Conservation (phyloP, 371 early-diverging fungal genomes). For the Saksenaea vasiformis region DNA sequence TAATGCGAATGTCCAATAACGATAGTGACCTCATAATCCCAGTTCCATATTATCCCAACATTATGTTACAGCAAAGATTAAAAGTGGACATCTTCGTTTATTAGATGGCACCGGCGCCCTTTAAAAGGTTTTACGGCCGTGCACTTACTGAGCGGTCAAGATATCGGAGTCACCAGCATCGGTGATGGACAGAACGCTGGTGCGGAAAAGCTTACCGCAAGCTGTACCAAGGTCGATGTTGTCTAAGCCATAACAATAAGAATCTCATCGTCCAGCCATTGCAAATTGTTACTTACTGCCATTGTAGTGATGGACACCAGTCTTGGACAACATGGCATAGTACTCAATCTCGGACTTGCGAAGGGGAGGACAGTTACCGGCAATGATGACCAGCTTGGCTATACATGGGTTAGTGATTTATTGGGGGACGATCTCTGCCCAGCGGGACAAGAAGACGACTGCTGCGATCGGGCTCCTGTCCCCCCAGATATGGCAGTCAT, state of each 20-base stretch:
- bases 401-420: slow-evolving; percentile 17
- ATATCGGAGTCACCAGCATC: slow-evolving; percentile 93
- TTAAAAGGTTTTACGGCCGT: neutral
- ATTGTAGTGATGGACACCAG: slow-evolving; percentile 96
- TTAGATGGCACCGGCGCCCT: neutral
- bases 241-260: slow-evolving; percentile 37
- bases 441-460: slow-evolving; percentile 7
- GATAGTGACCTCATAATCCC: neutral
- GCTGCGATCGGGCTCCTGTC: slow-evolving; percentile 22
- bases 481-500: slow-evolving; percentile 10
- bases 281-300: slow-evolving; percentile 53
- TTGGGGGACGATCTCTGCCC: slow-evolving; percentile 37
- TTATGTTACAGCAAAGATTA: neutral
- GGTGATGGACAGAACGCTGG: slow-evolving; percentile 86
- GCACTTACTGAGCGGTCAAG: slow-evolving; percentile 40
- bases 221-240: slow-evolving; percentile 98
- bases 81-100: neutral
- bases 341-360: slow-evolving; percentile 99
- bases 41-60: neutral
- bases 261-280: neutral
- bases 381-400: slow-evolving; percentile 96
- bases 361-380: slow-evolving; percentile 97
- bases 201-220: slow-evolving; percentile 98
- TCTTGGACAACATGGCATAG: slow-evolving; percentile 99
- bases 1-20: too few species aligned